phyloP scores from a whole-genome alignment of 108 stramenopile genomes.

The Conticribra guillardii region DNA sequence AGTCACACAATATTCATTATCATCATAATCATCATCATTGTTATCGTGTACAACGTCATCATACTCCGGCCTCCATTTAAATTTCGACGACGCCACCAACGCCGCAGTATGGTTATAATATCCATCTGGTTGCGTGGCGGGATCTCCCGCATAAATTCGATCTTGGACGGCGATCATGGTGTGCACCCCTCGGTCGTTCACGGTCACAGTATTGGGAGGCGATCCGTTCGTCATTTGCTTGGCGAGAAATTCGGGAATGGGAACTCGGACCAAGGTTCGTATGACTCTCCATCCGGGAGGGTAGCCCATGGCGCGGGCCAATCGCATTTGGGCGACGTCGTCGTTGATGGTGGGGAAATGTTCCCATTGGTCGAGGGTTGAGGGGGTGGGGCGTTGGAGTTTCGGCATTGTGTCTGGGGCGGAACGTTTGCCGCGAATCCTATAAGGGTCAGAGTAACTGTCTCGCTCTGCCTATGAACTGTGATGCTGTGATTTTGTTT shows the following conservation, averaged over 20 bases:
- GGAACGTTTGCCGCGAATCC: too few relatives aligned
- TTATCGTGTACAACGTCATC: conserved; percentile 52
- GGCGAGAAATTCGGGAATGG: conserved; percentile 37
- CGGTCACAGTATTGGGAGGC: conserved; percentile 12
- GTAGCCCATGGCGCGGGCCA: conserved; percentile 85
- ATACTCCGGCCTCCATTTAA: conserved; percentile 48
- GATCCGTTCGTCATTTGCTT: conserved; percentile 7
- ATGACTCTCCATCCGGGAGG: conserved; percentile 82
- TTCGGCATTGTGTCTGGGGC: too few relatives aligned
- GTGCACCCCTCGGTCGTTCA: conserved; percentile 4
- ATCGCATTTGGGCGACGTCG: conserved; percentile 44
- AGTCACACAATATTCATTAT: conserved; percentile 48
- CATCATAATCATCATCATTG: conserved; percentile 53
- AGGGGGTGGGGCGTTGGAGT: conserved; percentile 37
- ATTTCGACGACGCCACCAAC: conserved; percentile 35
- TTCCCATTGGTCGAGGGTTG: conserved; percentile 52
- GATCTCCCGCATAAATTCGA: conserved; percentile 54
- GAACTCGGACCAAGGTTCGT: conserved; percentile 48
- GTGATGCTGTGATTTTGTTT: too few relatives aligned
- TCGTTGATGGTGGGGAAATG: conserved; percentile 50
- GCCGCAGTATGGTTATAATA: conserved; percentile 56
- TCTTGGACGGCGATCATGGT: conserved; percentile 46
- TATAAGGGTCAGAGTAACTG: too few relatives aligned
- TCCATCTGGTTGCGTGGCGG: conserved; percentile 42
- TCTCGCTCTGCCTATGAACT: too few relatives aligned